These are phyloP conservation scores for Dacryopinax primogenitus DNA, from an alignment of 768 basidiomycete species.

Conservation along the genomic window DNA sequence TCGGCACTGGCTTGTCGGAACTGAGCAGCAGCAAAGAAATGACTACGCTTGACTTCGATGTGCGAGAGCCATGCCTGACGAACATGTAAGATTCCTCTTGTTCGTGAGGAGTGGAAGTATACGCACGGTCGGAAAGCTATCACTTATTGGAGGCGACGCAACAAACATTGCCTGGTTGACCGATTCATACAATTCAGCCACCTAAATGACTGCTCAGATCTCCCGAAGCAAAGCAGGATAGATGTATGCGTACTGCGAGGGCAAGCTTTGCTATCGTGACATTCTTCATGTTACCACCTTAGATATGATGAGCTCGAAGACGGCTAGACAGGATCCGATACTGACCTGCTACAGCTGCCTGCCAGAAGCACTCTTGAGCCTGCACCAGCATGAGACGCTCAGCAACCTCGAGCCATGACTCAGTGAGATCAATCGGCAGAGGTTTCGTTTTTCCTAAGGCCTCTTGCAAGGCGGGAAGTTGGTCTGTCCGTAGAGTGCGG, in stretches of 20 bases:
- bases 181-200: slow-evolving; percentile 50
- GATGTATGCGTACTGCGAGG: slow-evolving; percentile 38
- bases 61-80: slow-evolving; percentile 65
- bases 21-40: slow-evolving; percentile 83
- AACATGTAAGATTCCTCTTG: not conserved
- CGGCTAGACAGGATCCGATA: not conserved
- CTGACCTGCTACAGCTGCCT: slow-evolving; percentile 70
- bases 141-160: slow-evolving; percentile 21
- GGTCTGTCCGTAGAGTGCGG: slow-evolving; percentile 44
- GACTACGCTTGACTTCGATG: slow-evolving; percentile 64
- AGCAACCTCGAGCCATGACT: slow-evolving; percentile 46
- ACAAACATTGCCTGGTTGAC: slow-evolving; percentile 28
- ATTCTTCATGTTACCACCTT: slow-evolving; percentile 50
- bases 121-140: slow-evolving; percentile 20
- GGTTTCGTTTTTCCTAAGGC: slow-evolving; percentile 38
- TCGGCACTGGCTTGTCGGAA: slow-evolving; percentile 84
- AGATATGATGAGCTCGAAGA: not conserved
- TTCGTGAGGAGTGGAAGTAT: not conserved
- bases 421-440: slow-evolving; percentile 53
- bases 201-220: slow-evolving; percentile 25
- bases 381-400: slow-evolving; percentile 78
- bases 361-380: slow-evolving; percentile 96
- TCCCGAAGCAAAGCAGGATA: not conserved
- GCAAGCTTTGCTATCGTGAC: slow-evolving; percentile 73
- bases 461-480: slow-evolving; percentile 40